Evolutionary conservation across 495 filamentous ascomycete species (phyloP), one percentile per base, ranked within the genome.

Genomic region (Chlorociboria aeruginascens): DNA sequence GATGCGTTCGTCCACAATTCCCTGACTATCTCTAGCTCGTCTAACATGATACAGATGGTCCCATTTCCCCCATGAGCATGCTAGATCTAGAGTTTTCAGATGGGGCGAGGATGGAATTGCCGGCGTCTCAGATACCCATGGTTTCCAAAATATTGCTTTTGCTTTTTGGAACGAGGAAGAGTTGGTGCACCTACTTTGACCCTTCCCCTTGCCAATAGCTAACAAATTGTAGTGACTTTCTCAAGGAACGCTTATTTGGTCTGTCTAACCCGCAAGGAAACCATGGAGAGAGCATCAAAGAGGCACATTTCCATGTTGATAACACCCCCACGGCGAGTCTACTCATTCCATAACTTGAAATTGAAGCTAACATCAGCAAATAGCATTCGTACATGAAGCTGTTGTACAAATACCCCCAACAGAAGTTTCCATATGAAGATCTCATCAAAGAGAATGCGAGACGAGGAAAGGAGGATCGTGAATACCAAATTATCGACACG

Each of bases 381-480:
- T 60, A 89, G 83, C 90, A 97, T 66, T 95, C 90, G 16, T 97
- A 97, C 69, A 97, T 97, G 90, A 97, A 97, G 64, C 92, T 78
- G 57, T 81, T 95, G 52, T 97, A 97, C 74, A 97, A 96, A 64
- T 94, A 95, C 56, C 90, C 90, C 0, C 90, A 97, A 68, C 73
- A 73, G 57, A 77, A 82, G 40, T 97, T 97, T 55, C 90, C 90
- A 1, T 97, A 97, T 63, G 74, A 95, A 57, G 78, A 94, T 50
- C 68, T 97, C 13, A 65, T 92, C 32, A 70, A 85, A 46, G 85
- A 90, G 59, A 97, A 95, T 59, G 85, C 81, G 28, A 76, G 71
- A 46, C 83, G 89, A 14, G 70, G 74, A 36, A 83, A 78, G 55
- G 54, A 75, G 48, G 90, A 94, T 35, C 77, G 72, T 28, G 90